A percentile compares a stretch with the other conserved stretches of the same genome.
Conservation (phyloP, 1,284 basidiomycete genomes). For the Thelephora terrestris region DNA sequence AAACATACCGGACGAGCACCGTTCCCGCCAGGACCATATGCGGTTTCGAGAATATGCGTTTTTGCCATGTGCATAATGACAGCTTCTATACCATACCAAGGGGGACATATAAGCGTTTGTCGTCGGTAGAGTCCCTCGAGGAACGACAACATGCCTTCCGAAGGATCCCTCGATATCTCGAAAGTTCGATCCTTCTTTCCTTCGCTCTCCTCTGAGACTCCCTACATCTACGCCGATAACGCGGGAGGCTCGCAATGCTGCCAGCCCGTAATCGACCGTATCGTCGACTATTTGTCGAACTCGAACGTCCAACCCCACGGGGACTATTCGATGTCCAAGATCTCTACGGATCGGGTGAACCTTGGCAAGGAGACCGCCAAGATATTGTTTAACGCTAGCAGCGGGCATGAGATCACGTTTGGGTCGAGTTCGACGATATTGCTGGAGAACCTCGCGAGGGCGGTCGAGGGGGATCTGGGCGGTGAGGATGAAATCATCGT, state of each 20-base stretch:
- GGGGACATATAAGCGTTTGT: too few species aligned
- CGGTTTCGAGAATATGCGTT: too few species aligned
- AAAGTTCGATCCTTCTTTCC: slow-evolving; percentile 54
- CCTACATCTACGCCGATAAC: slow-evolving; percentile 65
- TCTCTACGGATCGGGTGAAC: slow-evolving; percentile 41
- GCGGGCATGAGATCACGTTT: slow-evolving; percentile 53
- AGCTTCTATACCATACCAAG: too few species aligned
- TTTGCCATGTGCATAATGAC: too few species aligned
- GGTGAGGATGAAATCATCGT: slow-evolving; percentile 64
- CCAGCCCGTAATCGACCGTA: slow-evolving; percentile 41
- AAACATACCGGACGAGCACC: too few species aligned
- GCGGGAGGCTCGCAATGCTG: slow-evolving; percentile 69
- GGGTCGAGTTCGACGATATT: slow-evolving; percentile 61
- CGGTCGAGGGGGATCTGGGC: slow-evolving; percentile 41
- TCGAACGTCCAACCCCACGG: slow-evolving; percentile 69
- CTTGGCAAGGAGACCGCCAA: slow-evolving; percentile 43
- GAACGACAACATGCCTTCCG: too few species aligned
- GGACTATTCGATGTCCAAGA: slow-evolving; percentile 47
- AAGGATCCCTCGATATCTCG: slow-evolving; percentile 34
- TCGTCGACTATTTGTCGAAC: too few species aligned
- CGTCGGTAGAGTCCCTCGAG: too few species aligned
- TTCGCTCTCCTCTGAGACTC: slow-evolving; percentile 34
- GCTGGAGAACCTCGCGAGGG: slow-evolving; percentile 53
- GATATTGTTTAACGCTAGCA: slow-evolving; percentile 52
- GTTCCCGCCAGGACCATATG: too few species aligned